phyloP scores from a whole-genome alignment of 2,329 filamentous ascomycete genomes.

The Epichloe elymi region DNA sequence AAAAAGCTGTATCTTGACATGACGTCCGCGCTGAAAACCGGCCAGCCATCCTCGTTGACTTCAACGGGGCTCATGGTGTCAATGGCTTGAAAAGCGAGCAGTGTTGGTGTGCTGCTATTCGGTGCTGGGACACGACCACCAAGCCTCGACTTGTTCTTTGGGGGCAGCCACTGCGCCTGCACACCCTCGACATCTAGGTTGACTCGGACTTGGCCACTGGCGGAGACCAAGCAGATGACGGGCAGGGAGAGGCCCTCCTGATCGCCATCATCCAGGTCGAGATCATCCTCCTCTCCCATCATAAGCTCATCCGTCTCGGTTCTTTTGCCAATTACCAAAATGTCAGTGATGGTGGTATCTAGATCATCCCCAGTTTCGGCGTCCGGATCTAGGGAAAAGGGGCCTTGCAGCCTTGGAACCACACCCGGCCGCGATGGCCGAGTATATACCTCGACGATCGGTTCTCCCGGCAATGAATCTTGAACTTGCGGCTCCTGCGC shows the following conservation, averaged over 20 bases:
- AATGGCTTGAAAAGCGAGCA: constrained; percentile 49
- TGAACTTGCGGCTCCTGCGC: constrained; percentile 46
- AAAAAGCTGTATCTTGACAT: constrained; percentile 51
- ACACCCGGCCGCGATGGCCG: constrained; percentile 44
- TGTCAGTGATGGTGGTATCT: constrained; percentile 45
- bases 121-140: constrained; percentile 23
- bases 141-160: constrained; percentile 36
- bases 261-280: constrained; percentile 43
- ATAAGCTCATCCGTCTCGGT: constrained; percentile 47
- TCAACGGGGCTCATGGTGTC: constrained; percentile 45
- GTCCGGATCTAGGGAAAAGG: constrained; percentile 44
- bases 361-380: constrained; percentile 43
- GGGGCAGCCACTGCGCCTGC: constrained; percentile 53
- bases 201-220: constrained; percentile 46
- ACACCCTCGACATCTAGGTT: constrained; percentile 50
- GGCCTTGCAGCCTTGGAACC: constrained; percentile 48
- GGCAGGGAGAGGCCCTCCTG: constrained; percentile 47
- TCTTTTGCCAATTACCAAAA: constrained; percentile 49
- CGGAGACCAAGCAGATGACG: constrained; percentile 46
- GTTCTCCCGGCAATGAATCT: constrained; percentile 35
- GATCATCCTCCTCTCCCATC: constrained; percentile 49
- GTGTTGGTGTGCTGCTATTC: constrained; percentile 26
- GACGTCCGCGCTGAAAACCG: constrained; percentile 47
- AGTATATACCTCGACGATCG: constrained; percentile 39
- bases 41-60: constrained; percentile 44